Evolutionary conservation across 2,329 filamentous ascomycete genomes (phyloP), one percentile per base, ranked within the genome.

Genomic region (Nothophoma quercina): DNA sequence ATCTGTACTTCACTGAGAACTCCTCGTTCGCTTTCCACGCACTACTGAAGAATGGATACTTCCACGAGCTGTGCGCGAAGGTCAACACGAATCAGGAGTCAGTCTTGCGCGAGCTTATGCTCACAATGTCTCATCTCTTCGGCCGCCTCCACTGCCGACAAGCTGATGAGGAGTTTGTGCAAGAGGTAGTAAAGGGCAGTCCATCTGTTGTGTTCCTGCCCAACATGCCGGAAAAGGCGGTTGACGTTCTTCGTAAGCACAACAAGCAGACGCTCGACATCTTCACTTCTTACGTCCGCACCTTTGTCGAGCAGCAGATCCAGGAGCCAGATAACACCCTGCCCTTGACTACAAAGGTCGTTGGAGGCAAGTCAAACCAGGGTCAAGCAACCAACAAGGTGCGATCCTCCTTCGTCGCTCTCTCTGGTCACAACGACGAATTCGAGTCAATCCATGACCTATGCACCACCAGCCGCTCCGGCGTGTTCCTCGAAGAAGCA

Each of bases 1-100:
- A 92, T 71, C 75, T 93, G 1, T 92, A 92, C 75, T 91, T 87
- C 63, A 89, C 87, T 0, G 88, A 92, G 62, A 90, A 89, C 62
- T 85, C 87, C 0, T 85, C 84, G 5, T 92, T 93, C 66, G 88
- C 88, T 0, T 90, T 93, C 72, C 89, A 93, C 67, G 85, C 88
- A 1, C 77, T 93, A 8, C 75, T 93, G 1, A 87, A 85, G 52
- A 83, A 82, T 2, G 88, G 89, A 0, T 92, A 89, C 65, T 88
- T 93, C 68, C 81, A 86, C 57, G 71, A 78, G 18, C 72, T 93
- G 0, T 90, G 88, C 65, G 78, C 78, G 2, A 76, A 82, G 13
- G 79, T 90, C 28, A 72, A 82, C 34, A 74, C 68, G 3, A 79
- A 81, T 13, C 78, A 80, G 18, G 62, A 82, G 13, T 59, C 70